phyloP scores from a whole-genome alignment of 805 yeast genomes.

The Komagataella ulmi region DNA sequence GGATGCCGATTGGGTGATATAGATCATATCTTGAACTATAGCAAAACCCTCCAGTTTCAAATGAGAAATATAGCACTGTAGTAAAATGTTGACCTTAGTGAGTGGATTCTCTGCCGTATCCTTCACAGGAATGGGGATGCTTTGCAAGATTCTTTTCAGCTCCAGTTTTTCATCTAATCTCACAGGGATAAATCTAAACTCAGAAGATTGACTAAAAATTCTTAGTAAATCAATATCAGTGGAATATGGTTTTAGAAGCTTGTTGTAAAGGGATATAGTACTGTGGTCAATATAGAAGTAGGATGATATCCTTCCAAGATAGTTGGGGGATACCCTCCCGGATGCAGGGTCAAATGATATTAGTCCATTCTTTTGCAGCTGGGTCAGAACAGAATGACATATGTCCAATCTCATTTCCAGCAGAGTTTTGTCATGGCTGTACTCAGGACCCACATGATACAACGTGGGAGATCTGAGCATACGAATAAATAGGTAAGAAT shows the following conservation, averaged over 20 bases:
- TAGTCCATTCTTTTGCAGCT: slow-evolving; percentile 43
- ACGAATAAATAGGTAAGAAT: slow-evolving; percentile 67
- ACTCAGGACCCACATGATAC: slow-evolving; percentile 64
- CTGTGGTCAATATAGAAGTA: slow-evolving; percentile 69
- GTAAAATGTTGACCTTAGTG: slow-evolving; percentile 65
- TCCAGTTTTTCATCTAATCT: slow-evolving; percentile 80
- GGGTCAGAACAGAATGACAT: slow-evolving; percentile 60
- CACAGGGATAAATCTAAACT: slow-evolving; percentile 72
- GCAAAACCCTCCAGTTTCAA: slow-evolving; percentile 79
- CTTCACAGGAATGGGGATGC: slow-evolving; percentile 77
- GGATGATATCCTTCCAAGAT: slow-evolving; percentile 75
- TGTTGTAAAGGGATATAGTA: slow-evolving; percentile 58
- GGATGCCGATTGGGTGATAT: slow-evolving; percentile 87
- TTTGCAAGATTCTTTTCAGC: slow-evolving; percentile 49
- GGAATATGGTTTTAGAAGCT: slow-evolving; percentile 48
- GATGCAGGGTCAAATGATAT: slow-evolving; percentile 39
- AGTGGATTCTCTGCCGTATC: slow-evolving; percentile 58
- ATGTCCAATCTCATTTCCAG: slow-evolving; percentile 48
- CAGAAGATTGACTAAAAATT: slow-evolving; percentile 71
- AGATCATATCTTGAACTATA: slow-evolving; percentile 83
- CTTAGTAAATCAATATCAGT: slow-evolving; percentile 64
- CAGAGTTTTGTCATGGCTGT: slow-evolving; percentile 35
- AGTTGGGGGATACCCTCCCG: slow-evolving; percentile 44
- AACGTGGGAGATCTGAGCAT: slow-evolving; percentile 61
- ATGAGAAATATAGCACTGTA: slow-evolving; percentile 81